These are phyloP conservation scores for Tuber indicum DNA, from an alignment of 495 filamentous ascomycete genomes.

Conservation along the genomic window DNA sequence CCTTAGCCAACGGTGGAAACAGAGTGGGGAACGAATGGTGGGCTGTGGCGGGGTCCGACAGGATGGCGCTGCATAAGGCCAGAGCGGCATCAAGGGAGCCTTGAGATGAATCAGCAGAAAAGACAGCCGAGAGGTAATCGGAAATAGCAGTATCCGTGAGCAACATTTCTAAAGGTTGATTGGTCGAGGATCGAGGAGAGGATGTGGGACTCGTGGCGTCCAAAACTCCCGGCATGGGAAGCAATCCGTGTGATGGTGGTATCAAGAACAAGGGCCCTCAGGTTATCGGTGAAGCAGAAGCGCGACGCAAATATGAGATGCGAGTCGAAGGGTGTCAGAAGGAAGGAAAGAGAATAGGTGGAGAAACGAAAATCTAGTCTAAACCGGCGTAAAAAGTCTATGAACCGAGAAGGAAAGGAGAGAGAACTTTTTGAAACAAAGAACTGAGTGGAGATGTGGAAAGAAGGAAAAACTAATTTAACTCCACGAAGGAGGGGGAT, in stretches of 20 bases:
- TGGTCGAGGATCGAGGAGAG: slow-evolving; percentile 2
- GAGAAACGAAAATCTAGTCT: neutral
- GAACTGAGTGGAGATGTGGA: slow-evolving; percentile 31
- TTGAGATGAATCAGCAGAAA: slow-evolving; percentile 73
- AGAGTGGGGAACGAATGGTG: slow-evolving; percentile 64
- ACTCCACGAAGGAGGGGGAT: neutral
- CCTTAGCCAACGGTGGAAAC: slow-evolving; percentile 67
- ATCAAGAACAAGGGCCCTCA: neutral
- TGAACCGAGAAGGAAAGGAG: neutral
- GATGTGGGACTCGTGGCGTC: slow-evolving; percentile 27
- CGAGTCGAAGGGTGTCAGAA: neutral
- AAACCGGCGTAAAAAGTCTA: neutral
- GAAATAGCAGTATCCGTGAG: slow-evolving; percentile 52
- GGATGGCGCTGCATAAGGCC: slow-evolving; percentile 55
- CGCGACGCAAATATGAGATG: neutral
- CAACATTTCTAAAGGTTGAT: neutral
- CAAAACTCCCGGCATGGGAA: slow-evolving; percentile 34
- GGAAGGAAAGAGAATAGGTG: neutral
- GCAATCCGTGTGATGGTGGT: neutral
- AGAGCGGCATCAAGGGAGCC: slow-evolving; percentile 82
- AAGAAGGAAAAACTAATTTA: neutral
- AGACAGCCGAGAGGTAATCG: slow-evolving; percentile 65
- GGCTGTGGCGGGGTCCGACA: slow-evolving; percentile 35
- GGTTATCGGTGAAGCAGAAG: neutral
- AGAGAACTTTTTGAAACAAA: slow-evolving; percentile 12